phyloP scores from a whole-genome alignment of 2,329 filamentous ascomycete genomes.

The Diaporthe sp. region DNA sequence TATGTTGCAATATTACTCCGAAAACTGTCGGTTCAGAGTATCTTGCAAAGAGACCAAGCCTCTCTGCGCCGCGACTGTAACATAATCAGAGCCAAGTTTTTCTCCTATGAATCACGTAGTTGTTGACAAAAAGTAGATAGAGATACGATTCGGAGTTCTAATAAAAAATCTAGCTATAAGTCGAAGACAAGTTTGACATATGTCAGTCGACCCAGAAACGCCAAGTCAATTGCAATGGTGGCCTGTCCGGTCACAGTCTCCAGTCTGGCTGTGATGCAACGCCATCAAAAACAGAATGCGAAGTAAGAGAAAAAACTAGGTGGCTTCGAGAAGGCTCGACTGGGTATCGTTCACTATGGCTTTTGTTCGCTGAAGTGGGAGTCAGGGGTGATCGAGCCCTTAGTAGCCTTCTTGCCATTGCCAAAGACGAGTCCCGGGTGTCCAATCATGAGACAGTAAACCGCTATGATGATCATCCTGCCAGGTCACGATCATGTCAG shows the following conservation, averaged over 20 bases:
- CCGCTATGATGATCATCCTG: conserved; percentile 35
- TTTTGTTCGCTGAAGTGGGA: not conserved
- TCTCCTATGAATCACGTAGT: not conserved
- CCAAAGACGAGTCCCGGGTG: conserved; percentile 36
- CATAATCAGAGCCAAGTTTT: not conserved
- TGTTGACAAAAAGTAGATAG: not conserved
- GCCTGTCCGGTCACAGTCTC: not conserved
- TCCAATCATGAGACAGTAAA: conserved; percentile 40
- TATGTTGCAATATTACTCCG: not conserved
- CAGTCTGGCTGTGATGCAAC: not conserved
- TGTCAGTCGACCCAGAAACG: not conserved
- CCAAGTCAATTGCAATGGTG: not conserved
- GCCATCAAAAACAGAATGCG: not conserved
- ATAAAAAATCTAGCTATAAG: not conserved
- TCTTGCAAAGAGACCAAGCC: no score
- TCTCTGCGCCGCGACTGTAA: not conserved
- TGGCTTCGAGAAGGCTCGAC: not conserved
- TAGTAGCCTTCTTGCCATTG: not conserved
- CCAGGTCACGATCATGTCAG: not conserved
- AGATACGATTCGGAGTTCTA: not conserved
- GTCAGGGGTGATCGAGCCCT: not conserved
- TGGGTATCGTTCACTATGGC: not conserved
- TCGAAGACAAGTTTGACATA: not conserved
- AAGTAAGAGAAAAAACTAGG: not conserved
- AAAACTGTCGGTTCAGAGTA: not conserved